Base-by-base conservation (phyloP, 2,329 filamentous ascomycete species). In the Drechmeria coniospora region DNA sequence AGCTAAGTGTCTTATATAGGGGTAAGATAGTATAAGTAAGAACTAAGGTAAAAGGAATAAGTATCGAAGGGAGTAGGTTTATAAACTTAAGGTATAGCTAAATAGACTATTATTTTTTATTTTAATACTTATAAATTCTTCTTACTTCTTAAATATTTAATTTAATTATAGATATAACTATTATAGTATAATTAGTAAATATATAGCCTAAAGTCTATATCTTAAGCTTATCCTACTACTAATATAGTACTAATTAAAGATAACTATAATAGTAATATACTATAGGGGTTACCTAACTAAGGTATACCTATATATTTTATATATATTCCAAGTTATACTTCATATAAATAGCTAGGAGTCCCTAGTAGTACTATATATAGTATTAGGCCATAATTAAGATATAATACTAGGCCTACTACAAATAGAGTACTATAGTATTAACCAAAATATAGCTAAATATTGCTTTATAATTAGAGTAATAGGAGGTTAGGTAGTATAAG, bases 261-360 rank as follows among this genome's bases (percentile, higher is more conserved):
- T 28, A 22, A 12, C 12, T 22, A 22, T 28, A 22, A 15, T 28
- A 28, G 21, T 28, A 28, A 11, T 22, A 22, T 27, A 19, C 10
- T 26, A 15, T 15, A 15, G 8, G 15, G 8, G 8, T 7, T 20
- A 20, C 18, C 10, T 20, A 20, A 20, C 10, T 20, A n/a, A n/a
- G n/a, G 18, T 10, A 7, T 20, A 20, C 10, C 14, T 15, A 12
- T 27, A 19, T 27, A 18, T 8, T n/a, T 26, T 26, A 26, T 26
- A 6, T 15, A 26, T 15, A 16, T 26, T 15, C n/a, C n/a, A n/a
- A n/a, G n/a, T n/a, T n/a, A n/a, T n/a, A n/a, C n/a, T n/a, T n/a
- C n/a, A 26, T 16, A 7, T 20, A 20, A 20, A 20, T 20, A 20
- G 6, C 18, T 6, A 20, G 7, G 6, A 20, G 10, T 20, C 5